phyloP scores from a whole-genome alignment of 2,329 filamentous ascomycete genomes.

The Xylaria sp. region DNA sequence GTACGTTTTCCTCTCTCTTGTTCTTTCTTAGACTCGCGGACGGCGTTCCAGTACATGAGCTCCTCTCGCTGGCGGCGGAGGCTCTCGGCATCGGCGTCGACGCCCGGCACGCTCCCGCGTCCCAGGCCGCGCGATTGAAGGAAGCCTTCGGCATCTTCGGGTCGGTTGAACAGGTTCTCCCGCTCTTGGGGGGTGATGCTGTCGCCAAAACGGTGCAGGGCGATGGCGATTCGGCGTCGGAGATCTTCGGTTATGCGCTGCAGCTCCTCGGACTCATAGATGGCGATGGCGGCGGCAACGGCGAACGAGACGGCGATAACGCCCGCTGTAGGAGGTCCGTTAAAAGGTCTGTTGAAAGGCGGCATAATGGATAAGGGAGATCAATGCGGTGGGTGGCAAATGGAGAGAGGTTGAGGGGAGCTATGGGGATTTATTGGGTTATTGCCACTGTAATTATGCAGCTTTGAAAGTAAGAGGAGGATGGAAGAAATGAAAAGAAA shows the following conservation, averaged over 20 bases:
- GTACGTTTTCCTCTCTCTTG: constrained; percentile 38
- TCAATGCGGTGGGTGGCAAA: background rate
- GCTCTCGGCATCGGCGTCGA: constrained; percentile 71
- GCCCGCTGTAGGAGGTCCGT: constrained; percentile 67
- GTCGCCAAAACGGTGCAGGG: constrained; percentile 68
- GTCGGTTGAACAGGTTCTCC: constrained; percentile 70
- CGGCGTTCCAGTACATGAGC: constrained; percentile 72
- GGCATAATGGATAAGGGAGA: constrained; percentile 56
- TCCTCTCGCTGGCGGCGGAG: constrained; percentile 71
- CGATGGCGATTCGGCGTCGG: constrained; percentile 69
- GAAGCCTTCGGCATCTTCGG: constrained; percentile 73
- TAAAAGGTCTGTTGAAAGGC: constrained; percentile 66
- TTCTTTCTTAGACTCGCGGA: constrained; percentile 59
- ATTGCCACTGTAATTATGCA: background rate
- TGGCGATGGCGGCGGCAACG: constrained; percentile 66
- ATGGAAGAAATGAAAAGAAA: background rate
- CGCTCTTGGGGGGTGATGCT: constrained; percentile 60
- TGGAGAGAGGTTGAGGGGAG: background rate
- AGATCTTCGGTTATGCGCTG: constrained; percentile 70
- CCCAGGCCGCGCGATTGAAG: constrained; percentile 60
- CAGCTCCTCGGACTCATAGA: constrained; percentile 73
- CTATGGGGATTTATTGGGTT: background rate
- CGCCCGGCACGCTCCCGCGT: constrained; percentile 55
- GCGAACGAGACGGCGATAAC: constrained; percentile 67
- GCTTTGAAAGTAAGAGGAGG: background rate